Conservation (phyloP, 805 yeast species). For the Candida taoyuanica region DNA sequence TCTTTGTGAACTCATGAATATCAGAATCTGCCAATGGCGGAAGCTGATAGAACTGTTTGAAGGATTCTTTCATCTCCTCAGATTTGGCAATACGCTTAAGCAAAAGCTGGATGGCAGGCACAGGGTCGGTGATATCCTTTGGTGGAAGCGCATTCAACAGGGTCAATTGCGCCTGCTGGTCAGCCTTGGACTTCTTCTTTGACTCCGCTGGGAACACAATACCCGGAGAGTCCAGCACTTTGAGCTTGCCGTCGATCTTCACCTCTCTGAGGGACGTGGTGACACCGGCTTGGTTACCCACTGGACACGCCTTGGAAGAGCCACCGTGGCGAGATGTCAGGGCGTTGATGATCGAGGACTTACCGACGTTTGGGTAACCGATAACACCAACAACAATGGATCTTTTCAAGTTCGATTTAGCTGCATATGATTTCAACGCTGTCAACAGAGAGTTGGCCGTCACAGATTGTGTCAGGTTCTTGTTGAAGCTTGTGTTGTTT, state of each 20-base stretch:
- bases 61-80: constrained; percentile 69
- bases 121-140: constrained; percentile 78
- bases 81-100: constrained; percentile 72
- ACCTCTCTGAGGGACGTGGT: constrained; percentile 90
- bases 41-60: constrained; percentile 66
- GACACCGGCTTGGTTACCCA: constrained; percentile 96
- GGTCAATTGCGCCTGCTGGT: constrained; percentile 85
- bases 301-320: constrained; percentile 78
- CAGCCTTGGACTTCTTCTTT: constrained; percentile 47
- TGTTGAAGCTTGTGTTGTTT: constrained; percentile 64
- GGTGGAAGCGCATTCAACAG: constrained; percentile 87
- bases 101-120: constrained; percentile 71
- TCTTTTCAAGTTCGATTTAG: constrained; percentile 79
- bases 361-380: constrained; percentile 97
- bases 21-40: constrained; percentile 76
- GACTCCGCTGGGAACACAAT: constrained; percentile 84
- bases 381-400: constrained; percentile 91
- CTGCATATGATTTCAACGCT: constrained; percentile 81
- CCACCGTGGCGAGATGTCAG: constrained; percentile 77
- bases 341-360: constrained; percentile 90
- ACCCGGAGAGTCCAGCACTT: constrained; percentile 93
- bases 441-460: constrained; percentile 74
- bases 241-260: constrained; percentile 84
- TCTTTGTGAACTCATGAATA: constrained; percentile 75
- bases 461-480: constrained; percentile 61